phyloP scores from a whole-genome alignment of 2,329 filamentous ascomycete genomes.

The Lithohypha guttulata region DNA sequence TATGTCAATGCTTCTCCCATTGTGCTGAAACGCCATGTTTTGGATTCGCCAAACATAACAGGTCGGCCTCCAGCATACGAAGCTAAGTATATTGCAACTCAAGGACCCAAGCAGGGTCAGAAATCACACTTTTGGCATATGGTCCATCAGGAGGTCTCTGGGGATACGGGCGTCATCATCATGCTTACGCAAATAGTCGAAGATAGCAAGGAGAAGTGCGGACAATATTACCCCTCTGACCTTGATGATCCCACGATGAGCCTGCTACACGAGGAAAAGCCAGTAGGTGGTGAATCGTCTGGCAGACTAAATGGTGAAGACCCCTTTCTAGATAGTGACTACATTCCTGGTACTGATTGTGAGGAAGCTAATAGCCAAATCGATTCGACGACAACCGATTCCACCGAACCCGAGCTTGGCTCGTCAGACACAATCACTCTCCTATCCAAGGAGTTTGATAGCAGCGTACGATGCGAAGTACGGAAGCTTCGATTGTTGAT shows the following conservation, averaged over 20 bases:
- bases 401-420: neutral
- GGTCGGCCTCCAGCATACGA: conserved; percentile 19
- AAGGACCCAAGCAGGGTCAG: conserved; percentile 65
- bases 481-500: conserved; percentile 54
- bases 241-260: conserved; percentile 41
- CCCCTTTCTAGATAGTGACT: conserved; percentile 18
- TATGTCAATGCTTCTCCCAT: conserved; percentile 79
- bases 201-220: conserved; percentile 68
- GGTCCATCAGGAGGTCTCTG: conserved; percentile 66
- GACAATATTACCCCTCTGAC: conserved; percentile 67
- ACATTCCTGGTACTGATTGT: conserved; percentile 21
- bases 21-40: conserved; percentile 39
- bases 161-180: conserved; percentile 68
- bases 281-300: conserved; percentile 51
- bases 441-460: conserved; percentile 43
- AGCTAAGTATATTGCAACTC: conserved; percentile 71
- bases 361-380: conserved; percentile 4
- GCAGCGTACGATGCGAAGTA: conserved; percentile 53
- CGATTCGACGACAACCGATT: neutral
- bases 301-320: conserved; percentile 44
- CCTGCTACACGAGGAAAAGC: conserved; percentile 24
- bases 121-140: conserved; percentile 88
- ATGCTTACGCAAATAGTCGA: conserved; percentile 92
- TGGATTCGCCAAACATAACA: conserved; percentile 15
- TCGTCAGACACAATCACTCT: conserved; percentile 35